phyloP scores from a whole-genome alignment of 495 filamentous ascomycete species.

The Aspergillus bridgeri region DNA sequence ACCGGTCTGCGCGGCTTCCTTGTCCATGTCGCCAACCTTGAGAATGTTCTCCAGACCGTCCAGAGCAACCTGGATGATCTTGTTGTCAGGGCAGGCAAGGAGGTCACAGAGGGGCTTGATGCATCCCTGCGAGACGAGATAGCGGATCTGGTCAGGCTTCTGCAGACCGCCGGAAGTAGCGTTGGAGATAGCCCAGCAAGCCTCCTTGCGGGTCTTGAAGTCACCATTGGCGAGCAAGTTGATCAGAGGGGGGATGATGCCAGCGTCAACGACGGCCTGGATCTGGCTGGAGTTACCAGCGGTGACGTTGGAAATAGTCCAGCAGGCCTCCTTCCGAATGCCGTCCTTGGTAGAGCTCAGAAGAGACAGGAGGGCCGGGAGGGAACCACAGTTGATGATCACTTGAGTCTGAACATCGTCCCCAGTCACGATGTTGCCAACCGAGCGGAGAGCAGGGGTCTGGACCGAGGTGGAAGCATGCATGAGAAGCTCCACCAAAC shows the following conservation, averaged over 20 bases:
- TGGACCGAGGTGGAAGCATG: slow-evolving; percentile 99
- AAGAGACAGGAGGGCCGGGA: slow-evolving; percentile 87
- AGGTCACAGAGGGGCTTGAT: slow-evolving; percentile 98
- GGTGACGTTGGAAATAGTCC: slow-evolving; percentile 99
- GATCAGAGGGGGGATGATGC: slow-evolving; percentile 94
- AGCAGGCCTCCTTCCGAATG: slow-evolving; percentile 99
- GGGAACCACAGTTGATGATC: slow-evolving; percentile 96
- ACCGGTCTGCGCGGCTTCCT: slow-evolving; percentile 67
- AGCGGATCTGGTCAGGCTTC: slow-evolving; percentile 98
- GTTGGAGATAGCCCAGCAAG: slow-evolving; percentile 99
- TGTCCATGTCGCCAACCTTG: slow-evolving; percentile 98
- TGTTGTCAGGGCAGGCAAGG: slow-evolving; percentile 96
- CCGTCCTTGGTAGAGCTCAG: slow-evolving; percentile 96
- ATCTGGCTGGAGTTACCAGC: slow-evolving; percentile 98
- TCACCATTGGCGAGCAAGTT: slow-evolving; percentile 94
- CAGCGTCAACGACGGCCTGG: slow-evolving; percentile 92
- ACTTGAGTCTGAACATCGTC: slow-evolving; percentile 99
- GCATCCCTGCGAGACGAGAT: slow-evolving; percentile 87
- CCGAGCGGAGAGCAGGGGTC: slow-evolving; percentile 93
- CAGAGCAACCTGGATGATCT: slow-evolving; percentile 99
- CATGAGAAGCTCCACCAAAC: slow-evolving; percentile 95
- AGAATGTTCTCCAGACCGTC: slow-evolving; percentile 99
- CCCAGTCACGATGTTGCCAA: slow-evolving; percentile 98
- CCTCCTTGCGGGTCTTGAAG: slow-evolving; percentile 99
- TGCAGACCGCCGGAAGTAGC: slow-evolving; percentile 96